Conservation (phyloP, 176 grass and related monocot species). For the Avena sativa region DNA sequence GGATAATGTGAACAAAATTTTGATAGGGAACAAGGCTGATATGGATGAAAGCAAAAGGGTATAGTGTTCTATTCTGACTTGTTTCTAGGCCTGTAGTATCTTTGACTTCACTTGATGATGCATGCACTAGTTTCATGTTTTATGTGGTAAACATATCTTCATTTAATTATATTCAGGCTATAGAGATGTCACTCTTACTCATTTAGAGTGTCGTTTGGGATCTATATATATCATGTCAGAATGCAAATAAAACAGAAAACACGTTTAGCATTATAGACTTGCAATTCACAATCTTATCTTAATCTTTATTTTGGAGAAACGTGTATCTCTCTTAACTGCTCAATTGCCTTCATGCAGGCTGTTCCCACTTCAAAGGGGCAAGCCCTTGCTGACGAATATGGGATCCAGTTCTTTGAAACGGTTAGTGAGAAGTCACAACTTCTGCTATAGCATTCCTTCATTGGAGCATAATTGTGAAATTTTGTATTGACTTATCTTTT, state of each 20-base stretch:
- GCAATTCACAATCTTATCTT: not conserved
- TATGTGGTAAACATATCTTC: not conserved
- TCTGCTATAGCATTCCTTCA: constrained; percentile 18
- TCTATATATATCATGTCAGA: not conserved
- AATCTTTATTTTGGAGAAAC: not conserved
- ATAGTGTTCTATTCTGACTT: not conserved
- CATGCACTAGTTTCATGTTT: not conserved
- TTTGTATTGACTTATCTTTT: constrained; percentile 9
- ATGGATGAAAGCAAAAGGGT: constrained; percentile 83
- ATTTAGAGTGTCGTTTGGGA: not conserved
- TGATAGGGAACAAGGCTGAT: constrained; percentile 70
- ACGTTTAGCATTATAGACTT: not conserved
- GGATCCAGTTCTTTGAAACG: constrained; percentile 87
- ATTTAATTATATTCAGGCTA: not conserved
- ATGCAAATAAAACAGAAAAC: not conserved
- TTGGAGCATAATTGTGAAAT: not conserved
- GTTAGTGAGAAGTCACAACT: constrained; percentile 46
- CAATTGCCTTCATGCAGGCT: constrained; percentile 44
- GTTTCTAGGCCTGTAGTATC: not conserved
- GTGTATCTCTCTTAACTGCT: not conserved
- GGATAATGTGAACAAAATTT: constrained; percentile 67
- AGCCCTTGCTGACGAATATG: constrained; percentile 83
- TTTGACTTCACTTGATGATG: not conserved
- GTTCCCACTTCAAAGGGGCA: constrained; percentile 80
- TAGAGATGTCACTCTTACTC: not conserved